Conservation (phyloP, 768 basidiomycete genomes). For the Chalciporus piperatus region DNA sequence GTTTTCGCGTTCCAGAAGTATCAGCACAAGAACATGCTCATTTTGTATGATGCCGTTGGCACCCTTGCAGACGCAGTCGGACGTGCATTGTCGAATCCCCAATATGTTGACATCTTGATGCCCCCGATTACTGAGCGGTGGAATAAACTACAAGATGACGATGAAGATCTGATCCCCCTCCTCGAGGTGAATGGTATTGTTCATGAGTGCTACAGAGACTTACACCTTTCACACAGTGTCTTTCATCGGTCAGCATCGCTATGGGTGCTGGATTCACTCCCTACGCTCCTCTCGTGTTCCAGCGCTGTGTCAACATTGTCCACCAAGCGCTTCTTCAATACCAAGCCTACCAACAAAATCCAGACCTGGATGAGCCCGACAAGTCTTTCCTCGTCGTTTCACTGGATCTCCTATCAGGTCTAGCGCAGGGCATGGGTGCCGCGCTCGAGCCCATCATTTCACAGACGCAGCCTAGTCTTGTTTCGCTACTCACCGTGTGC, state of each 20-base stretch:
- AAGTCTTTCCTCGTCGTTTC: conserved; percentile 97
- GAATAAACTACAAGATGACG: conserved; percentile 87
- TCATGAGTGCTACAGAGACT: neutral
- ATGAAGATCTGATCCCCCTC: conserved; percentile 90
- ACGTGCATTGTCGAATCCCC: conserved; percentile 75
- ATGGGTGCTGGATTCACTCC: conserved; percentile 86
- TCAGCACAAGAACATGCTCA: conserved; percentile 99
- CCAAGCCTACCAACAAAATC: conserved; percentile 83
- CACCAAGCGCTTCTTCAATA: conserved; percentile 81
- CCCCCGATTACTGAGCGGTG: conserved; percentile 89
- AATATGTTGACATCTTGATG: conserved; percentile 94
- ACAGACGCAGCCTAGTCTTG: conserved; percentile 68
- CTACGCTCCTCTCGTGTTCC: conserved; percentile 89
- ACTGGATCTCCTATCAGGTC: conserved; percentile 91
- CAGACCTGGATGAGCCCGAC: conserved; percentile 93
- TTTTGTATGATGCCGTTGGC: conserved; percentile 97
- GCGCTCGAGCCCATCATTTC: conserved; percentile 72
- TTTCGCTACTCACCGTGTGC: conserved; percentile 81
- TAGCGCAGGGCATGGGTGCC: conserved; percentile 90
- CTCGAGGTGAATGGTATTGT: conserved; percentile 69
- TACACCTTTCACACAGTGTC: conserved; percentile 57
- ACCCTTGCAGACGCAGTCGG: conserved; percentile 98
- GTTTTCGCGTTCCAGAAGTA: conserved; percentile 97
- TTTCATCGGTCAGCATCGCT: conserved; percentile 96
- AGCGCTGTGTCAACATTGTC: conserved; percentile 85